phyloP scores from a whole-genome alignment of 2,329 filamentous ascomycete species.

The Trichoderma atrobrunneum region DNA sequence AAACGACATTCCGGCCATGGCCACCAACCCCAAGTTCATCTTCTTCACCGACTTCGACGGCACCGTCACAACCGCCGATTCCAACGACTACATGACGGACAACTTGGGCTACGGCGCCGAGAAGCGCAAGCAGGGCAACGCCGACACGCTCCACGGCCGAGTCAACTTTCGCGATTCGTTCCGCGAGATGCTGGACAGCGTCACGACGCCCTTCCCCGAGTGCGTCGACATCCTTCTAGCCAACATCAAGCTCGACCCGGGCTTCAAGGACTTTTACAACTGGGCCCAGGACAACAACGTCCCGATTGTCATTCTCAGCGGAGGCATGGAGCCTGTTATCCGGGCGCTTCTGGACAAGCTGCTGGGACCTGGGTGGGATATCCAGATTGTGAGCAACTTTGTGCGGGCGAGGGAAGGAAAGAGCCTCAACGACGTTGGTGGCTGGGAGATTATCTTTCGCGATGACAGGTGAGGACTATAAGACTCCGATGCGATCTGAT shows the following conservation, averaged over 20 bases:
- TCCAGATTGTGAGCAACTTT: slow-evolving; percentile 89
- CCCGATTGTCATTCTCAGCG: slow-evolving; percentile 86
- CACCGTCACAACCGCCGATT: slow-evolving; percentile 76
- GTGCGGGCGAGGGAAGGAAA: slow-evolving; percentile 63
- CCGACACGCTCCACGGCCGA: slow-evolving; percentile 68
- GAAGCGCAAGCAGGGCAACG: slow-evolving; percentile 69
- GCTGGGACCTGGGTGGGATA: slow-evolving; percentile 73
- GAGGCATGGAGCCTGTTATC: slow-evolving; percentile 92
- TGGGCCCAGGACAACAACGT: slow-evolving; percentile 82
- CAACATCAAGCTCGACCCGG: slow-evolving; percentile 85
- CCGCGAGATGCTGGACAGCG: slow-evolving; percentile 85
- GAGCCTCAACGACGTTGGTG: slow-evolving; percentile 72
- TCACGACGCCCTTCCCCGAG: slow-evolving; percentile 74
- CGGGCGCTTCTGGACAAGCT: slow-evolving; percentile 75
- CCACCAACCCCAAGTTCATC: slow-evolving; percentile 78
- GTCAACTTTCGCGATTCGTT: slow-evolving; percentile 83
- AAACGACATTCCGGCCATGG: slow-evolving; percentile 54
- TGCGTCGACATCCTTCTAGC: slow-evolving; percentile 75
- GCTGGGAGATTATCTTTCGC: slow-evolving; percentile 86
- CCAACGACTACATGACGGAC: slow-evolving; percentile 76
- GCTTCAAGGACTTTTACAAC: slow-evolving; percentile 82
- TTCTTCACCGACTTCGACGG: slow-evolving; percentile 99
- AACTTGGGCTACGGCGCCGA: slow-evolving; percentile 79
- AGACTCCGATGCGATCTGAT: not conserved
- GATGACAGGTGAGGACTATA: slow-evolving; percentile 60